Evolutionary conservation across 2,329 filamentous ascomycete genomes (phyloP), one percentile per base, ranked within the genome.

Genomic region (Paecilomyces sp.): DNA sequence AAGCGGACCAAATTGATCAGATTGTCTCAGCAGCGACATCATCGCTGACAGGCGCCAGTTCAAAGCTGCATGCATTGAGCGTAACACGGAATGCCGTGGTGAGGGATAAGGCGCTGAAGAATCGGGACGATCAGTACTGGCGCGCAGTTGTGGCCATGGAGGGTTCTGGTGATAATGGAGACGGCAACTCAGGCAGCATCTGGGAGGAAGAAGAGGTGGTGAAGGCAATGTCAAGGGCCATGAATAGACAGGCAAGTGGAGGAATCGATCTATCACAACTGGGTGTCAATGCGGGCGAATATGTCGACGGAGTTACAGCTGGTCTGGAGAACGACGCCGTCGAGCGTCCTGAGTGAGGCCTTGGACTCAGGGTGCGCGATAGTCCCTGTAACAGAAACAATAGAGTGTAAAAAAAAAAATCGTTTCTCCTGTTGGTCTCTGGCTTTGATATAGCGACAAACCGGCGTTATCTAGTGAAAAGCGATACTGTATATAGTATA

Each of bases 1-100:
- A 86, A 0, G 83, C 86, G 0, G 86, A 90, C 71, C 85, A 90
- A 61, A 75, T 95, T 51, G 87, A 91, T 65, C 73, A 78, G 60
- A 71, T 76, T 1, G 68, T 78, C 7, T 66, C 68, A 12, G 68
- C 74, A 1, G 77, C 80, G 1, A 81, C 84, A 56, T 79, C 82
- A 55, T 74, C 79, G 2, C 73, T 96, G 55, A 83, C 85, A 52
- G 75, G 76, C 4, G 80, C 84, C 12, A 83, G 86, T 70, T 82
- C 84, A 58, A 91, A 88, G 72, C 73, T 96, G 61, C 86, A 84
- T 65, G 90, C 89, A 0, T 77, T 90, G 41, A 89, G 86, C 7
- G 86, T 96, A 60, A 78, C 96, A 54, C 85, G 88, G 71, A 97
- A 97, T 77, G 90, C 91, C 2, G 83, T 90, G 15, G 80, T 88